phyloP scores from a whole-genome alignment of 169 alveolate species.

The Cyclospora cayetanensis region DNA sequence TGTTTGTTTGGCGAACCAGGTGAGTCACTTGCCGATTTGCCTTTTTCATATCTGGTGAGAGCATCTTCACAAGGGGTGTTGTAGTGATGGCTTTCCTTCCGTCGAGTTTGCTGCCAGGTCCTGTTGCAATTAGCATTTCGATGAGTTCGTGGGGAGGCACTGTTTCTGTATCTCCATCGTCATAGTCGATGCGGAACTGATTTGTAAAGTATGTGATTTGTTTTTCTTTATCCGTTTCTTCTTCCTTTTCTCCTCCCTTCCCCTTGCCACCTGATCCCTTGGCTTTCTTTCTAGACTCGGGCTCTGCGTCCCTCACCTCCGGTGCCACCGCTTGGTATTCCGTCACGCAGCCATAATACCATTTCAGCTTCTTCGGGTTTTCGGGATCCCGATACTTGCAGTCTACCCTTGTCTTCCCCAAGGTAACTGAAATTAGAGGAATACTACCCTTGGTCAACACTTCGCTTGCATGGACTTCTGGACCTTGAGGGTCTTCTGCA shows the following conservation, averaged over 20 bases:
- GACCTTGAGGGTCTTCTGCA: background rate
- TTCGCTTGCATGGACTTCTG: constrained; percentile 13
- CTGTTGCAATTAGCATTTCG: constrained; percentile 46
- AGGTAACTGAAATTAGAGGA: constrained; percentile 69
- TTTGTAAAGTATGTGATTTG: constrained; percentile 45
- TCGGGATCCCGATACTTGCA: constrained; percentile 37
- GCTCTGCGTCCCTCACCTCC: background rate
- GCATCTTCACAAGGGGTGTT: constrained; percentile 53
- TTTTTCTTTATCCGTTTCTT: constrained; percentile 52
- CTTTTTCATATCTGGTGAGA: constrained; percentile 35
- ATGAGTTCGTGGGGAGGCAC: constrained; percentile 60
- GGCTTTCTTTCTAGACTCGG: background rate
- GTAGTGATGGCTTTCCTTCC: constrained; percentile 59
- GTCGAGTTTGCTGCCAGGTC: constrained; percentile 63
- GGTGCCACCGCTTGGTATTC: constrained; percentile 61
- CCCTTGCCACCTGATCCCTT: background rate
- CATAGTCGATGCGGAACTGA: constrained; percentile 65
- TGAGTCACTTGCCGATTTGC: constrained; percentile 50
- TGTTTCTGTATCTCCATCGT: constrained; percentile 68
- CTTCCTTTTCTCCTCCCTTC: background rate
- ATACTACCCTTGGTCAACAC: constrained; percentile 55
- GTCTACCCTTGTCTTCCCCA: constrained; percentile 72
- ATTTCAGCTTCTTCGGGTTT: background rate
- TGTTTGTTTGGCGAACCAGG: constrained; percentile 53
- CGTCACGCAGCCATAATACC: constrained; percentile 58